These are phyloP conservation scores for Dryadomyces quercus-mongolicae DNA, from an alignment of 2,329 filamentous ascomycete species.

Conservation along the genomic window DNA sequence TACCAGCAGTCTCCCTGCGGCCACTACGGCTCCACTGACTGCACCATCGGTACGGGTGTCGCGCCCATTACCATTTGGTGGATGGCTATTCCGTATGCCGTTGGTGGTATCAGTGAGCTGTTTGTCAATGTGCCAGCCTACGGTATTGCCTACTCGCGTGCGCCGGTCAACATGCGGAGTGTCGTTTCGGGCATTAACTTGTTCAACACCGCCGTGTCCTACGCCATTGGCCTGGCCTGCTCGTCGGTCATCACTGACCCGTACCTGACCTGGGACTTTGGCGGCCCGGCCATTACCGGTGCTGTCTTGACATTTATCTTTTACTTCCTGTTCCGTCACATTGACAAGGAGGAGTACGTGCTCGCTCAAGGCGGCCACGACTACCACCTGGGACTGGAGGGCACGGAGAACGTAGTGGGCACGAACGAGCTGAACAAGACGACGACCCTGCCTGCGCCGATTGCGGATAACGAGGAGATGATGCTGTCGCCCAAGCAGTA, in stretches of 20 bases:
- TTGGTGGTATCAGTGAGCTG: conserved; percentile 37
- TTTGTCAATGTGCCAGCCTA: conserved; percentile 39
- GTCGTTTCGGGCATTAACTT: conserved; percentile 57
- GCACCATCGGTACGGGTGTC: conserved; percentile 20
- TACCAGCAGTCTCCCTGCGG: conserved; percentile 30
- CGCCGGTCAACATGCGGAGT: conserved; percentile 64
- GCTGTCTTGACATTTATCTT: conserved; percentile 30
- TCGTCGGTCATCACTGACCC: conserved; percentile 35
- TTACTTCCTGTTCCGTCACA: conserved; percentile 33
- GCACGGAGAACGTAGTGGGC: conserved; percentile 10
- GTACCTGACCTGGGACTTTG: conserved; percentile 37
- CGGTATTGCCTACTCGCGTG: conserved; percentile 51
- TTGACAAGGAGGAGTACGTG: conserved; percentile 32
- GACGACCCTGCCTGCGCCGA: conserved; percentile 14
- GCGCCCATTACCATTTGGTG: conserved; percentile 41
- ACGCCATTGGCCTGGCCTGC: conserved; percentile 52
- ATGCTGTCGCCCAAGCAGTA: conserved; percentile 20
- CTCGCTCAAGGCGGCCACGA: conserved; percentile 23
- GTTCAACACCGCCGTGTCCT: conserved; percentile 56
- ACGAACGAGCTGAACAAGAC: conserved; percentile 15
- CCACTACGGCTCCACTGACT: conserved; percentile 25
- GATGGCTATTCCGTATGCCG: conserved; percentile 40
- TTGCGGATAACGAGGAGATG: conserved; percentile 17
- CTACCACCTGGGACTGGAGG: conserved; percentile 12
- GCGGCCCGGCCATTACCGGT: conserved; percentile 32